Conservation (phyloP, 257 asterid species). For the Orobanche coerulescens region DNA sequence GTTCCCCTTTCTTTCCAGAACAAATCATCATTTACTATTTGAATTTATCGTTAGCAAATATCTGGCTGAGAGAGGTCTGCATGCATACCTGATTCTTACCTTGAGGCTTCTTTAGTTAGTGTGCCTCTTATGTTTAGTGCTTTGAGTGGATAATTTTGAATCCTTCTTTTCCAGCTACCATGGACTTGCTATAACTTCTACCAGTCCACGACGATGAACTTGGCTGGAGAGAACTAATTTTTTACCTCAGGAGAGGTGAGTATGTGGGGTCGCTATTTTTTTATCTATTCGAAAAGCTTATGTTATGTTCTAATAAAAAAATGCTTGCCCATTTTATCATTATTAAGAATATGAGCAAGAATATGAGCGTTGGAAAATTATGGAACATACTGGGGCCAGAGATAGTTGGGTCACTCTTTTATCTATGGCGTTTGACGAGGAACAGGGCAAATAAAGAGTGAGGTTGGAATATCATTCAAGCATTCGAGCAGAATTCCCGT, state of each 20-base stretch:
- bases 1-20: too few relatives aligned
- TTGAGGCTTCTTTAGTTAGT: conserved; percentile 4
- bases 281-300: conserved; percentile 8
- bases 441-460: conserved; percentile 96
- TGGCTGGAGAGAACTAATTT: conserved; percentile 98
- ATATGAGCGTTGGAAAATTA: conserved; percentile 97
- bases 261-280: not conserved
- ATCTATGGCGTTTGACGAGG: conserved; percentile 98
- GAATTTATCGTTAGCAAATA: too few relatives aligned
- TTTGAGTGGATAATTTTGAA: conserved; percentile 21
- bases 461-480: conserved; percentile 99
- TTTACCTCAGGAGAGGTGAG: conserved; percentile 72
- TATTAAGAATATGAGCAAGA: conserved; percentile 70
- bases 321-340: conserved; percentile 13
- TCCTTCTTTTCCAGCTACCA: conserved; percentile 66
- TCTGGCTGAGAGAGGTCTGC: conserved; percentile 89
- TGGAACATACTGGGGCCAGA: conserved; percentile 99
- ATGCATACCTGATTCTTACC: conserved; percentile 16
- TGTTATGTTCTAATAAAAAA: not conserved
- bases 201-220: conserved; percentile 90
- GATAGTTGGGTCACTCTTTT: conserved; percentile 96
- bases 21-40: too few relatives aligned
- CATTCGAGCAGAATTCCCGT: conserved; percentile 95
- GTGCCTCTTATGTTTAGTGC: conserved; percentile 15
- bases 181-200: conserved; percentile 99